These are phyloP conservation scores for Persicaria tinctoria DNA, from an alignment of 148 eudicot species.

Conservation along the genomic window DNA sequence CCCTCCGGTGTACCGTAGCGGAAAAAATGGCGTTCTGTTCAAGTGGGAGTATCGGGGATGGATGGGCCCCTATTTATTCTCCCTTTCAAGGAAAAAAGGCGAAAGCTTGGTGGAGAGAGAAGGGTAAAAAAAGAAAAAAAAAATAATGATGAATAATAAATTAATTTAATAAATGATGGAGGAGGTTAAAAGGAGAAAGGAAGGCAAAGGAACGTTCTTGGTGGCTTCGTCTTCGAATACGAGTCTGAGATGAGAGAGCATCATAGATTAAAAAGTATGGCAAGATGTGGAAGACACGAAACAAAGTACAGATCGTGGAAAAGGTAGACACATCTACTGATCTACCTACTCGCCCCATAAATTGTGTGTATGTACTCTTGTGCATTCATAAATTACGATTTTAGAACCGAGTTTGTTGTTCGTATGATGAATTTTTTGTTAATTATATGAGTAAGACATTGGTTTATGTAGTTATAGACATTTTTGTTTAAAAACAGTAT, in stretches of 20 bases:
- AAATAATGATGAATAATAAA: background rate
- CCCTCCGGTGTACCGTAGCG: slow-evolving; percentile 6
- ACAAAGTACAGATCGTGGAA: background rate
- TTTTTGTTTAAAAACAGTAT: too few relatives aligned
- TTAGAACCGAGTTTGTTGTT: too few relatives aligned
- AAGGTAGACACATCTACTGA: background rate
- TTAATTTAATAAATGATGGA: background rate
- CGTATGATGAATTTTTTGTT: too few relatives aligned
- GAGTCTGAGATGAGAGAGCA: background rate
- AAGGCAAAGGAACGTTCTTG: slow-evolving; percentile 2
- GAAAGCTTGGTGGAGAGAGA: slow-evolving; percentile 6
- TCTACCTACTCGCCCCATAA: background rate
- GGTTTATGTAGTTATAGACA: too few relatives aligned
- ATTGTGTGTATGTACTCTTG: background rate
- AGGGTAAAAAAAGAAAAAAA: background rate
- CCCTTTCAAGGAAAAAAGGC: background rate
- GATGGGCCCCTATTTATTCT: background rate
- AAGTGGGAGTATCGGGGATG: background rate
- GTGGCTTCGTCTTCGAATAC: background rate
- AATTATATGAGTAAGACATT: too few relatives aligned
- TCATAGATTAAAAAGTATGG: background rate
- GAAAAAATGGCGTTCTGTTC: background rate
- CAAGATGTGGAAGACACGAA: slow-evolving; percentile 3
- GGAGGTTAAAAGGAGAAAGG: background rate
- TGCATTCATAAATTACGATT: too few relatives aligned